phyloP scores from a whole-genome alignment of 192 early-diverging fungal genomes.

The Phlyctochytrium arcticum region DNA sequence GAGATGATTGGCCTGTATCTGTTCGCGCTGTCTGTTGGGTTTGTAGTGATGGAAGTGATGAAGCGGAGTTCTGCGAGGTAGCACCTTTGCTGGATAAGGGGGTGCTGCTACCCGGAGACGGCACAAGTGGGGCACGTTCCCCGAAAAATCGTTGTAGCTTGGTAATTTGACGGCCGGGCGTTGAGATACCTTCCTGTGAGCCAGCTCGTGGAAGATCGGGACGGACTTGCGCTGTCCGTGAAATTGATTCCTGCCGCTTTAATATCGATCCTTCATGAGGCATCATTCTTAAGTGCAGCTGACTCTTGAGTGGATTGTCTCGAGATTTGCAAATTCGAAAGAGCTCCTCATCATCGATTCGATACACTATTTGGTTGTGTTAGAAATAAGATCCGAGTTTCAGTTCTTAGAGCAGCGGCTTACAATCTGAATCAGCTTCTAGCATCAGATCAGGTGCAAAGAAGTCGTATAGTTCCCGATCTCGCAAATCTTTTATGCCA shows the following conservation, averaged over 20 bases:
- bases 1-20: too few species aligned
- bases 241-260: not conserved
- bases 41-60: not conserved
- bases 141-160: slow-evolving; percentile 13
- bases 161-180: not conserved
- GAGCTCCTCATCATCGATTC: slow-evolving; percentile 67
- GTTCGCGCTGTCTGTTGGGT: not conserved
- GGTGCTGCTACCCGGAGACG: not conserved
- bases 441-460: slow-evolving; percentile 16
- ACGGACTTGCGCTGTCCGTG: not conserved
- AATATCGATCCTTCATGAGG: not conserved
- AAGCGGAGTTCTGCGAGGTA: not conserved
- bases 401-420: not conserved
- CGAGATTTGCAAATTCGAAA: slow-evolving; percentile 60
- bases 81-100: not conserved
- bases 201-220: not conserved
- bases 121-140: slow-evolving; percentile 4
- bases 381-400: too few species aligned
- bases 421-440: slow-evolving; percentile 5
- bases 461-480: slow-evolving; percentile 28
- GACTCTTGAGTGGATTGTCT: not conserved
- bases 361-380: too few species aligned
- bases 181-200: slow-evolving; percentile 2
- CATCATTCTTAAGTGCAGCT: not conserved
- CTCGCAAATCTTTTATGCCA: slow-evolving; percentile 51